Conservation (phyloP, 2,329 filamentous ascomycete species). For the Cladosporium sp. region DNA sequence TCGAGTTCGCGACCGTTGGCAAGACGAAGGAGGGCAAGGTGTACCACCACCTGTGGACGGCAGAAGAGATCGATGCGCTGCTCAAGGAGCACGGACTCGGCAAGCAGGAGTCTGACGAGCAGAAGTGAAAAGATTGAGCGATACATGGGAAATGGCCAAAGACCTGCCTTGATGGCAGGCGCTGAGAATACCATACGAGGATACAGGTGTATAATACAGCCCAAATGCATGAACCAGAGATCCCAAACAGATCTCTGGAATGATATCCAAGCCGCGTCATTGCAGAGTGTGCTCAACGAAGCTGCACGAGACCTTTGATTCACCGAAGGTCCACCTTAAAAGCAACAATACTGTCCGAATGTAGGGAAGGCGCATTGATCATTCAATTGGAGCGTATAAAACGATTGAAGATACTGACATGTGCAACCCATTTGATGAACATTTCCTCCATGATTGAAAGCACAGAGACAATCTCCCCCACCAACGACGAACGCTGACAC, state of each 20-base stretch:
- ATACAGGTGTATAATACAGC: constrained; percentile 12
- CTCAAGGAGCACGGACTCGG: constrained; percentile 94
- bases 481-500: no score
- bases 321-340: no score
- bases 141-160: not conserved
- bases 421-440: no score
- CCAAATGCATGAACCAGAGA: constrained; percentile 2
- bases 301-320: no score
- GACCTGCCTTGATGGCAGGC: not conserved
- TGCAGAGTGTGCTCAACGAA: no score
- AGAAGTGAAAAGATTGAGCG: not conserved
- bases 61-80: constrained; percentile 90
- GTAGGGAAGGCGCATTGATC: no score
- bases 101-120: constrained; percentile 59
- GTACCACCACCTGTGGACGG: constrained; percentile 96
- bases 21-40: constrained; percentile 93
- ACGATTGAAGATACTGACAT: no score
- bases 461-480: no score
- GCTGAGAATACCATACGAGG: constrained; percentile 1
- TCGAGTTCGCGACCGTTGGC: constrained; percentile 97
- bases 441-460: no score
- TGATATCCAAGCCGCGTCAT: not conserved
- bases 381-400: no score
- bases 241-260: not conserved
- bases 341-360: no score